Percentiles rank a stretch among this genome's conserved stretches.
phyloP scores from a whole-genome alignment of 2,329 filamentous ascomycete genomes.

The Torrubiellomyces zombiae region DNA sequence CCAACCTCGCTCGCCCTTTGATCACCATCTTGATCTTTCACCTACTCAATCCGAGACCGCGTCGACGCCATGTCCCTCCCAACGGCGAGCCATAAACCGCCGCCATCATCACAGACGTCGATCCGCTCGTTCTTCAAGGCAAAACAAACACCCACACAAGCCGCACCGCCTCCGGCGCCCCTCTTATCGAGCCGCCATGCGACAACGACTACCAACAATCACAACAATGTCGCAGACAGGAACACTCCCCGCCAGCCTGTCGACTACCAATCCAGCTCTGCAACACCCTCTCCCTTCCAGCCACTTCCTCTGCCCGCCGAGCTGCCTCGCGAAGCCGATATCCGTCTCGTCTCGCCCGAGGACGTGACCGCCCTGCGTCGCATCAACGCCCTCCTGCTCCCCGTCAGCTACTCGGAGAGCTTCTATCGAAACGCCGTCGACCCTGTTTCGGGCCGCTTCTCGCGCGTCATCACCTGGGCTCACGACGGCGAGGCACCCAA shows the following conservation, averaged over 20 bases:
- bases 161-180: conserved; percentile 13
- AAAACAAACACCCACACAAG: conserved; percentile 19
- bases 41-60: neutral
- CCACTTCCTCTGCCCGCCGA: conserved; percentile 14
- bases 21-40: too few relatives aligned
- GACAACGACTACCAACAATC: too few relatives aligned
- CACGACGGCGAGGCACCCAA: conserved; percentile 26
- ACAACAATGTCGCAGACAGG: too few relatives aligned
- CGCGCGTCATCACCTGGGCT: conserved; percentile 41
- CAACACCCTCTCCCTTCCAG: conserved; percentile 7
- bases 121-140: conserved; percentile 46
- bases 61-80: conserved; percentile 21
- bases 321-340: conserved; percentile 30
- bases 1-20: too few relatives aligned
- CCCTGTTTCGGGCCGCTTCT: conserved; percentile 34
- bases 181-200: conserved; percentile 9
- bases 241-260: conserved; percentile 10
- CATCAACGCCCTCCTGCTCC: conserved; percentile 48
- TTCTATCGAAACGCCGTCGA: conserved; percentile 43
- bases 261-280: conserved; percentile 6
- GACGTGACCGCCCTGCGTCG: conserved; percentile 43
- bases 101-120: conserved; percentile 30
- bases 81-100: conserved; percentile 16
- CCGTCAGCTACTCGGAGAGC: conserved; percentile 44
- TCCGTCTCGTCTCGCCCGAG: conserved; percentile 29